Conservation (phyloP, 1,139 yeast species). For the Entelexis sorbosivorans region DNA sequence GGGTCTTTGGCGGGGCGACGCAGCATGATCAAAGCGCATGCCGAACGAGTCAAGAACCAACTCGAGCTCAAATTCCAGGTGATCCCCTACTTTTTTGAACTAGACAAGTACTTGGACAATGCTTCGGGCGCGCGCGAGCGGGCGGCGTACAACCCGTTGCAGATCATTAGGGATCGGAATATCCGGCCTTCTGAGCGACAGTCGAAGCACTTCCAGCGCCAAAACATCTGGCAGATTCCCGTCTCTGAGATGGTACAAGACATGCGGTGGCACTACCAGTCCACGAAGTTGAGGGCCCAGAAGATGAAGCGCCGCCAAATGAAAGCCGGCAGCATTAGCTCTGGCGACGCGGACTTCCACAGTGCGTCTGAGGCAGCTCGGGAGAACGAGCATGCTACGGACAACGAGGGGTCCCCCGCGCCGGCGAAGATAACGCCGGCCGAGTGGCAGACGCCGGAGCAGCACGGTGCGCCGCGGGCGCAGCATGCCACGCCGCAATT, state of each 20-base stretch:
- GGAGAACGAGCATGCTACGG: background rate
- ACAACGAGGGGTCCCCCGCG: background rate
- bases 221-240: conserved; percentile 17
- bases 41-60: conserved; percentile 20
- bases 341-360: background rate
- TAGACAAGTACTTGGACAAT: conserved; percentile 4
- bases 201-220: background rate
- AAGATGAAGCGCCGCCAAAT: conserved; percentile 5
- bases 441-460: background rate
- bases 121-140: background rate
- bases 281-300: conserved; percentile 9
- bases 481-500: background rate
- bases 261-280: conserved; percentile 17
- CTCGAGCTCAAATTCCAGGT: conserved; percentile 19
- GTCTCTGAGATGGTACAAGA: conserved; percentile 19
- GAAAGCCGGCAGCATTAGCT: background rate
- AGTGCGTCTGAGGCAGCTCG: background rate
- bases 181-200: conserved; percentile 1
- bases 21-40: conserved; percentile 15
- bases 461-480: background rate
- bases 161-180: conserved; percentile 59
- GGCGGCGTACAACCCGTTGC: conserved; percentile 60
- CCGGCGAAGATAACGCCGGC: background rate
- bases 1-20: conserved; percentile 13
- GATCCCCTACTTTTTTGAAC: conserved; percentile 12